Evolutionary conservation across 2,329 filamentous ascomycete genomes (phyloP).

Genomic region (Decorospora gaudefroyi): DNA sequence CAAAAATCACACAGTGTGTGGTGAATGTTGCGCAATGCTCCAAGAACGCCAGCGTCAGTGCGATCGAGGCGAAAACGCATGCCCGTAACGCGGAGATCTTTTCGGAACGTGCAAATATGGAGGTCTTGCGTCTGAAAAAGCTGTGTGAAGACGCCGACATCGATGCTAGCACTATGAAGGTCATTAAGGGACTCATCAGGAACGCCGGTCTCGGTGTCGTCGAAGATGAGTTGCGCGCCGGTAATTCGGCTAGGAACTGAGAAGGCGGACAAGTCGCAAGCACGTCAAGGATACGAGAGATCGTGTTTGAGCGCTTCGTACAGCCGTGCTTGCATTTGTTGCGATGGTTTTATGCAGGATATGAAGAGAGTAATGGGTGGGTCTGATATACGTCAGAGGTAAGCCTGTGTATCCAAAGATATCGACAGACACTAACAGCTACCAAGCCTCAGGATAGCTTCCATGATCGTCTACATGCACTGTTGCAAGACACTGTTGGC

Average conservation of each 20-base stretch:
- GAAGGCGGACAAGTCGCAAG: too few species aligned
- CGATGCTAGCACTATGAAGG: slow-evolving; percentile 15
- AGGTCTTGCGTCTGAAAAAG: slow-evolving; percentile 14
- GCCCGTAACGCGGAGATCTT: slow-evolving; percentile 30
- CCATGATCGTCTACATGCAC: not conserved
- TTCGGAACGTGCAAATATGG: slow-evolving; percentile 14
- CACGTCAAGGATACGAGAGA: too few species aligned
- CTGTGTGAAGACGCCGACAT: slow-evolving; percentile 16
- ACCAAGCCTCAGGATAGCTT: not conserved
- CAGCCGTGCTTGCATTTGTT: too few species aligned
- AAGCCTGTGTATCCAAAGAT: not conserved
- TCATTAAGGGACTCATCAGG: slow-evolving; percentile 12
- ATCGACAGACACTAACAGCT: not conserved
- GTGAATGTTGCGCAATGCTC: slow-evolving; percentile 23
- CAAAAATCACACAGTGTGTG: slow-evolving; percentile 24
- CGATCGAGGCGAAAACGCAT: slow-evolving; percentile 25
- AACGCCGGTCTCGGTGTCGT: not conserved
- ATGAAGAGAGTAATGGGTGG: too few species aligned
- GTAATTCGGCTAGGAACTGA: not conserved
- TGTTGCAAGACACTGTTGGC: not conserved
- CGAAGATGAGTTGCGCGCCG: not conserved
- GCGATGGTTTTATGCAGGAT: too few species aligned
- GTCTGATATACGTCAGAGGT: not conserved
- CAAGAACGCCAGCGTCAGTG: slow-evolving; percentile 25
- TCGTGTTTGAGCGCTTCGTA: too few species aligned